These are phyloP conservation scores for Naganishia kalamii DNA, from an alignment of 768 basidiomycete species.

Conservation along the genomic window DNA sequence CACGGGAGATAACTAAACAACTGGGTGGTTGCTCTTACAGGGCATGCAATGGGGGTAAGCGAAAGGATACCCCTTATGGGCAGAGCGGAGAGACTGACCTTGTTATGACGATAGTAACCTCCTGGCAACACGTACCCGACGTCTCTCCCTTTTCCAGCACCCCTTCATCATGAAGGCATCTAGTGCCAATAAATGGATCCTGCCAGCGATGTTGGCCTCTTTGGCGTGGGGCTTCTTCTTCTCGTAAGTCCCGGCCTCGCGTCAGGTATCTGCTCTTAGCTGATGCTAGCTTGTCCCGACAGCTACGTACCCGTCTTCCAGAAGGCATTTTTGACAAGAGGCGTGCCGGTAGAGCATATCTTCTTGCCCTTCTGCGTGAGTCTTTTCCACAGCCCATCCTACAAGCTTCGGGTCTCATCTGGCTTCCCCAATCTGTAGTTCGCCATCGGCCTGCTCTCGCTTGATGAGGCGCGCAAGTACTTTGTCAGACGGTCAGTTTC, in stretches of 20 bases:
- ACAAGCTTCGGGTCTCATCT: too few relatives aligned
- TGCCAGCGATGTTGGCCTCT: conserved; percentile 52
- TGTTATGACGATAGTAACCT: conserved; percentile 47
- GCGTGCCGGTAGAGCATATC: conserved; percentile 49
- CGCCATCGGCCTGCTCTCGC: conserved; percentile 28
- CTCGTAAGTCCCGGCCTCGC: not conserved
- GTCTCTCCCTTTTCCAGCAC: conserved; percentile 56
- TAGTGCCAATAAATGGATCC: conserved; percentile 49
- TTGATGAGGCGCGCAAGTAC: conserved; percentile 47
- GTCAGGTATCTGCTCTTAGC: not conserved
- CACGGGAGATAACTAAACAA: too few relatives aligned
- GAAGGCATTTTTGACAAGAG: conserved; percentile 52
- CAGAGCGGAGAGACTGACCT: not conserved
- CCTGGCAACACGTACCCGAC: conserved; percentile 56
- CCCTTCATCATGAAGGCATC: conserved; percentile 43
- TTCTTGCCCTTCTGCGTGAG: conserved; percentile 52
- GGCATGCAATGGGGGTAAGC: conserved; percentile 57
- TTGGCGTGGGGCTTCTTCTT: conserved; percentile 52
- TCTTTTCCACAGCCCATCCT: conserved; percentile 42
- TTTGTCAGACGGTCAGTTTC: conserved; percentile 29
- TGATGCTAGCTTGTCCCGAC: not conserved
- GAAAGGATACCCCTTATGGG: not conserved
- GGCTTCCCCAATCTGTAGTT: conserved; percentile 4
- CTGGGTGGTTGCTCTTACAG: not conserved
- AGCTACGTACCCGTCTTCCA: conserved; percentile 51